phyloP scores from a whole-genome alignment of 2,329 filamentous ascomycete genomes.

The Fusarium pseudograminearum region DNA sequence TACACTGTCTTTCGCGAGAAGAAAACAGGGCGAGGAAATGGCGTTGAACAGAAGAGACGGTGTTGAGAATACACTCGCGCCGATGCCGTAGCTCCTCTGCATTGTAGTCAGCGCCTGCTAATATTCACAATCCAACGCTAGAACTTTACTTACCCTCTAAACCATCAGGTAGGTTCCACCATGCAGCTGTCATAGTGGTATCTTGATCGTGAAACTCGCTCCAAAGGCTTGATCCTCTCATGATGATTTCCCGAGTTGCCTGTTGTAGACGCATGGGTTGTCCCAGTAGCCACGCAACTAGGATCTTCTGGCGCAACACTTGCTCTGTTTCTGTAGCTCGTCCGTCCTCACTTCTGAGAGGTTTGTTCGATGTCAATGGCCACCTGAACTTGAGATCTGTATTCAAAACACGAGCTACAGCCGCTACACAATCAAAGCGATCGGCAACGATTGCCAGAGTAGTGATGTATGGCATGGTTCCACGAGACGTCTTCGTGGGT shows the following conservation, averaged over 20 bases:
- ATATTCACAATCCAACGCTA: neutral
- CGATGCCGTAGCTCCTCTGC: slow-evolving; percentile 74
- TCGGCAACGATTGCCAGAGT: slow-evolving; percentile 79
- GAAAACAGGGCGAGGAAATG: slow-evolving; percentile 77
- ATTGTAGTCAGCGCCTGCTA: slow-evolving; percentile 15
- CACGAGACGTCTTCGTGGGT: slow-evolving; percentile 53
- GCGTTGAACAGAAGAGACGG: slow-evolving; percentile 74
- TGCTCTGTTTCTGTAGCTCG: slow-evolving; percentile 67
- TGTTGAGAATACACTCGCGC: slow-evolving; percentile 74
- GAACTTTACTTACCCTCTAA: slow-evolving; percentile 67
- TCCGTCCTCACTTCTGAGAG: slow-evolving; percentile 54
- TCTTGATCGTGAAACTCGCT: slow-evolving; percentile 54
- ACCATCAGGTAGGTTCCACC: slow-evolving; percentile 79
- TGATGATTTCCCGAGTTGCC: slow-evolving; percentile 73
- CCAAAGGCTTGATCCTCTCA: slow-evolving; percentile 73
- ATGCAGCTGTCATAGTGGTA: slow-evolving; percentile 59
- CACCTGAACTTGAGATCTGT: slow-evolving; percentile 65
- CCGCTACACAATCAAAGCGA: slow-evolving; percentile 73
- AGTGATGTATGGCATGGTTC: slow-evolving; percentile 71
- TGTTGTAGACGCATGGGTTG: slow-evolving; percentile 70
- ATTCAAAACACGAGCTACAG: slow-evolving; percentile 67
- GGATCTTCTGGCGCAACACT: slow-evolving; percentile 74
- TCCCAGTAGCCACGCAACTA: slow-evolving; percentile 74
- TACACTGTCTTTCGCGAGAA: slow-evolving; percentile 75
- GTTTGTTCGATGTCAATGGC: slow-evolving; percentile 59